These are phyloP conservation scores for Lepiota brunneoincarnata DNA, from an alignment of 768 basidiomycete species.

Conservation along the genomic window DNA sequence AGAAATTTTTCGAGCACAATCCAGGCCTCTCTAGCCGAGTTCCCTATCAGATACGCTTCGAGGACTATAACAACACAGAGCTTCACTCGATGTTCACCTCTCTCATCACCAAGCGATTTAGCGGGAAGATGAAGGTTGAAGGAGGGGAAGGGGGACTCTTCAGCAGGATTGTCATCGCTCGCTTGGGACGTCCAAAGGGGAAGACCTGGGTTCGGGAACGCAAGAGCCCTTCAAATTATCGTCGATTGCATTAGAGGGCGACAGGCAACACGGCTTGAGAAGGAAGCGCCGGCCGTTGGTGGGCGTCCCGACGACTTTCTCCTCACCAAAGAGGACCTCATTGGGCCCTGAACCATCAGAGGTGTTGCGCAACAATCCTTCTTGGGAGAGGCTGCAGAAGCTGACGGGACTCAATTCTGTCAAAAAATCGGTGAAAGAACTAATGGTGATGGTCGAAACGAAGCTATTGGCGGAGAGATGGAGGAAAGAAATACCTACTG, in stretches of 20 bases:
- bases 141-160: conserved; percentile 53
- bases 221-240: conserved; percentile 54
- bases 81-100: conserved; percentile 53
- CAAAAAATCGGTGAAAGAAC: conserved; percentile 48
- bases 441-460: conserved; percentile 42
- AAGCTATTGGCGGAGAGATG: conserved; percentile 65
- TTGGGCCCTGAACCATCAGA: conserved; percentile 62
- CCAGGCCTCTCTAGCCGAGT: conserved; percentile 70
- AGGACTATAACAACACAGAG: conserved; percentile 59
- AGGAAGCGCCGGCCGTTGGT: conserved; percentile 39
- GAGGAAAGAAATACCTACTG: conserved; percentile 49
- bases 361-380: conserved; percentile 39
- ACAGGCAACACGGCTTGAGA: conserved; percentile 49
- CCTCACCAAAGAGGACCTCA: conserved; percentile 52
- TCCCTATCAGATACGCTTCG: conserved; percentile 55
- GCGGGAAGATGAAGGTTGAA: conserved; percentile 52
- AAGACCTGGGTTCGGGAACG: conserved; percentile 64
- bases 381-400: conserved; percentile 50
- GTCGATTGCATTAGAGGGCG: conserved; percentile 45
- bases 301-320: conserved; percentile 45
- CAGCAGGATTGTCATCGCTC: conserved; percentile 51
- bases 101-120: conserved; percentile 42
- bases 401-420: conserved; percentile 57
- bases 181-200: conserved; percentile 62
- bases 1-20: conserved; percentile 75